Evolutionary conservation across 2,329 filamentous ascomycete species (phyloP).

Genomic region (Biscogniauxia mediterranea): DNA sequence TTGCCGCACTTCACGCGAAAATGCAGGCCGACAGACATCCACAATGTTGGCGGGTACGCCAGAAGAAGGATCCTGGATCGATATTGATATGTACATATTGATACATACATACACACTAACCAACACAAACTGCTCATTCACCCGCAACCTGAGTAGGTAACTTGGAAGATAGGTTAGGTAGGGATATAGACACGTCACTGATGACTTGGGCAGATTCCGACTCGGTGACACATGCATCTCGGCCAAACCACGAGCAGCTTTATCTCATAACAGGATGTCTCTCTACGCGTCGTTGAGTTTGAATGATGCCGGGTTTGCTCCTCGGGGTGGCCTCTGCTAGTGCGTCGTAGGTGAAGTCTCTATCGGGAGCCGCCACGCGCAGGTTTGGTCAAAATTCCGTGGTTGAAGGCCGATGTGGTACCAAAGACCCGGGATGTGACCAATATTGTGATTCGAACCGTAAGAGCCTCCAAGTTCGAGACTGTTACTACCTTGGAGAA

Average conservation of each 20-base stretch:
- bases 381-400: neutral
- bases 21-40: neutral
- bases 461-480: neutral
- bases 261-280: neutral
- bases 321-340: no score
- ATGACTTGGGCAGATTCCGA: neutral
- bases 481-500: neutral
- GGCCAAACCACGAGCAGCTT: neutral
- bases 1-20: neutral
- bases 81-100: neutral
- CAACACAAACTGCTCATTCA: neutral
- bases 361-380: neutral
- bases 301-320: neutral
- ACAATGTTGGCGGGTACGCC: neutral
- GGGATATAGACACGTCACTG: neutral
- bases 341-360: neutral
- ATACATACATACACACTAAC: neutral
- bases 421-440: neutral
- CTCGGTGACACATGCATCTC: neutral
- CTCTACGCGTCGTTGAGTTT: neutral
- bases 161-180: neutral
- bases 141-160: neutral
- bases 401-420: neutral
- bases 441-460: neutral
- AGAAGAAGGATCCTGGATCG: neutral